Conservation (phyloP, 176 grass and related monocot genomes). For the Canna indica region DNA sequence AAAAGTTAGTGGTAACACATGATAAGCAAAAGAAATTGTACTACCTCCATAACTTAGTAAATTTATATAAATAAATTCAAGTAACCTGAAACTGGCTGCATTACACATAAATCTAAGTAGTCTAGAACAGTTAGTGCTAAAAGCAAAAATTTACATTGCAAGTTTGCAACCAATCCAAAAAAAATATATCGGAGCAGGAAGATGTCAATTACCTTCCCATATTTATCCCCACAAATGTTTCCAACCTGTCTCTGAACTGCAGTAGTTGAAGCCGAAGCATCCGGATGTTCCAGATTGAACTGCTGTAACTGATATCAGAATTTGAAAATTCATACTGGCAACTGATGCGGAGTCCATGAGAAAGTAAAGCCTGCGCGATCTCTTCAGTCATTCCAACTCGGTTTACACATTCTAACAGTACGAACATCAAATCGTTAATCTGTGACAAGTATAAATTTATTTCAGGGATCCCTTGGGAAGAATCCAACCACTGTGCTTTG, state of each 20-base stretch:
- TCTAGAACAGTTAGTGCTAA: neutral
- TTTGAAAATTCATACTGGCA: conserved; percentile 57
- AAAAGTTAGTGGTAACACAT: neutral
- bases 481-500: conserved; percentile 73
- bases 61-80: neutral
- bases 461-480: conserved; percentile 38
- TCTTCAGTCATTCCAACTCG: conserved; percentile 61
- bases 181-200: neutral
- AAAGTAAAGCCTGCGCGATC: conserved; percentile 67
- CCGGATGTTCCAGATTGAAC: conserved; percentile 47
- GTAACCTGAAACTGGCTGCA: neutral
- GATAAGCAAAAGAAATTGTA: neutral
- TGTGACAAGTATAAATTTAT: conserved; percentile 61
- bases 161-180: neutral
- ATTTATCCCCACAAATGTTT: conserved; percentile 93
- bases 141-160: neutral
- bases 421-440: conserved; percentile 73
- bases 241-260: conserved; percentile 63
- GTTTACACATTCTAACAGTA: conserved; percentile 86
- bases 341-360: conserved; percentile 68
- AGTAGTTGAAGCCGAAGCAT: conserved; percentile 67
- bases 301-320: conserved; percentile 28
- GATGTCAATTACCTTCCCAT: conserved; percentile 70
- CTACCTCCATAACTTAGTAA: too few relatives aligned
- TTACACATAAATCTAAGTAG: neutral